phyloP scores from a whole-genome alignment of 2,329 filamentous ascomycete genomes.

The Teratosphaeria destructans region DNA sequence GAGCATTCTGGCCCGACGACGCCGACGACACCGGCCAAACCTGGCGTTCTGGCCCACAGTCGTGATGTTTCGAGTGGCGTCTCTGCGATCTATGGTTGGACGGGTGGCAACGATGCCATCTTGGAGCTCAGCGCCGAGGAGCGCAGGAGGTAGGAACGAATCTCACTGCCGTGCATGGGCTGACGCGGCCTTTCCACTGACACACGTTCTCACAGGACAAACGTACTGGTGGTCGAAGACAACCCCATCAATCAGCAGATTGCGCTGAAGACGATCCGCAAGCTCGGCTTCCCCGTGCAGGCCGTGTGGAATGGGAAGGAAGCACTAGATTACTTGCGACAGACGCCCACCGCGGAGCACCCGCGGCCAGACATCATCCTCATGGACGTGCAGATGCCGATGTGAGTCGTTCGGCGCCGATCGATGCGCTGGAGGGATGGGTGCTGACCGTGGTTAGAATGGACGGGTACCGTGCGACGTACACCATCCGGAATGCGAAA shows the following conservation, averaged over 20 bases:
- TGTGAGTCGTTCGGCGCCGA: constrained; percentile 22
- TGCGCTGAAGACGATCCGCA: constrained; percentile 62
- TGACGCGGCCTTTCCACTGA: not conserved
- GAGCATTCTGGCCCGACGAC: constrained; percentile 43
- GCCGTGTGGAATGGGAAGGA: constrained; percentile 72
- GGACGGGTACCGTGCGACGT: constrained; percentile 68
- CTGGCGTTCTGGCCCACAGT: constrained; percentile 2
- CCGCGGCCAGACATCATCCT: constrained; percentile 59
- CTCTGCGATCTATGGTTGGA: not conserved
- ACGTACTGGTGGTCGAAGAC: constrained; percentile 72
- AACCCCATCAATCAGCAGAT: constrained; percentile 57
- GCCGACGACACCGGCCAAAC: constrained; percentile 14
- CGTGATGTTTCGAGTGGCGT: constrained; percentile 11
- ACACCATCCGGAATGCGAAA: constrained; percentile 57
- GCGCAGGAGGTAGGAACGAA: constrained; percentile 33
- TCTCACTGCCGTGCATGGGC: no score
- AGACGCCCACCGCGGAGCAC: constrained; percentile 30
- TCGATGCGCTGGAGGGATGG: not conserved
- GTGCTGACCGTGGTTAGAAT: not conserved
- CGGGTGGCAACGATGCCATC: constrained; percentile 19
- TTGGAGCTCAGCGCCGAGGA: constrained; percentile 48
- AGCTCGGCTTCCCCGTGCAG: constrained; percentile 59
- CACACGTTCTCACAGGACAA: constrained; percentile 31
- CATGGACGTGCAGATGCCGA: constrained; percentile 20
- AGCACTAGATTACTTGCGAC: constrained; percentile 58